Base-by-base conservation (phyloP, 2,329 filamentous ascomycete genomes). In the Pseudonectria buxi region DNA sequence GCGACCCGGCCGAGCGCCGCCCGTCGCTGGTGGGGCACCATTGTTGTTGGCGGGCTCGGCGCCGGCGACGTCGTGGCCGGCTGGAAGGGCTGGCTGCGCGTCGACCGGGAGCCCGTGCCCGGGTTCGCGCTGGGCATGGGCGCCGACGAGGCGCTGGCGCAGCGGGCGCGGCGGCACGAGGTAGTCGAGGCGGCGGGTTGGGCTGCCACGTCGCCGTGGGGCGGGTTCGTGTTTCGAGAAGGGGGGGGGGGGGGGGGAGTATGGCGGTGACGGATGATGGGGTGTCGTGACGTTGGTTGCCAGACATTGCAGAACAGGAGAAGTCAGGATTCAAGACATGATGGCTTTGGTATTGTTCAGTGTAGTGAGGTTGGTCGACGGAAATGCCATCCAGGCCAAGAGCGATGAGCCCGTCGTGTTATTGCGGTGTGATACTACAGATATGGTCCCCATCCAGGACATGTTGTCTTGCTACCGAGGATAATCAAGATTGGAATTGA, bases 21-120 rank as follows among this genome's bases (percentile, higher is more conserved):
- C 16, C 64, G 74, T 4, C 63, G 67, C 40, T 76, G 69, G 67
- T 78, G 75, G 74, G 74, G 75, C n/a, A 74, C 71, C 2, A 46
- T 78, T 16, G 65, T 78, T 5, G 46, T 77, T 26, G 71, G 70
- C 9, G 64, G 64, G 1, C 44, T 53, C 18, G 55, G 55, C 5
- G 55, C 56, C 1, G 58, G 61, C 14, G 49, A 61, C 33, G 40
- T 61, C 28, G 47, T 53, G 33, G 45, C 53, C 10, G 54, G 50
- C 16, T 64, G 59, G 59, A 62, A 55, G 41, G 74, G 74, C 9
- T 78, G 74, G 74, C 47, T 77, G 36, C 61, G 64, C 10, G 65
- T 77, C 6, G 66, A 72, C 33, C 56, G 67, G 14, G 62, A 63
- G 26, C 54, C 59, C 24, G 58, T 69, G 1, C 45, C 49, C 14